These are phyloP conservation scores for Globisporangium carolinianum DNA, from an alignment of 352 stramenopile genomes.

Conservation along the genomic window DNA sequence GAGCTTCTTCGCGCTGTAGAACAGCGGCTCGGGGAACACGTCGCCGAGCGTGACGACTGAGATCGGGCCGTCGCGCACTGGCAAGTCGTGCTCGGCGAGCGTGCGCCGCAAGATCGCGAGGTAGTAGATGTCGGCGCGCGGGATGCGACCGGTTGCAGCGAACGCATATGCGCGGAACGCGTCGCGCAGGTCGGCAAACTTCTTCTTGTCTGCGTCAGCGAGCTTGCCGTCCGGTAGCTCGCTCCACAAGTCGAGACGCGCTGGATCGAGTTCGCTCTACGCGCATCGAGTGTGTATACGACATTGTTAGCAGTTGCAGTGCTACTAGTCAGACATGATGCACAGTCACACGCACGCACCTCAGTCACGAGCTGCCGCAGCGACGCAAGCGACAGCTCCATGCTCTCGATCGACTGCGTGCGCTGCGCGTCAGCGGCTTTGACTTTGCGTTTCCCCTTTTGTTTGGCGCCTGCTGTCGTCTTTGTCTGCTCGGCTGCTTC, in stretches of 20 bases:
- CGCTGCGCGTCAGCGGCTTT: not conserved
- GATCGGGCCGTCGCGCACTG: constrained; percentile 69
- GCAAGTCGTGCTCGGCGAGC: constrained; percentile 43
- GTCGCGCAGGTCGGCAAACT: constrained; percentile 42
- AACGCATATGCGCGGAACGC: constrained; percentile 38
- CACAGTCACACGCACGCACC: not conserved
- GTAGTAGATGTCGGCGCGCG: constrained; percentile 67
- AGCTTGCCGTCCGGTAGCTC: constrained; percentile 33
- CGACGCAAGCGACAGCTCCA: constrained; percentile 26
- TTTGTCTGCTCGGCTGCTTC: not conserved
- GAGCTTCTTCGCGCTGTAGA: constrained; percentile 71
- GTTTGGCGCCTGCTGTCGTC: not conserved
- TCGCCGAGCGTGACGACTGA: constrained; percentile 36
- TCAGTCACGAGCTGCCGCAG: constrained; percentile 7
- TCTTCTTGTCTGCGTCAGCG: constrained; percentile 27
- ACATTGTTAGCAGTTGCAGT: not conserved
- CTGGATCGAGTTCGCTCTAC: constrained; percentile 30
- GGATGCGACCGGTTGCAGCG: constrained; percentile 26
- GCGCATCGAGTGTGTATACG: no score
- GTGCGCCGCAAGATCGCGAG: constrained; percentile 52
- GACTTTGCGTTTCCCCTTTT: constrained; percentile 5
- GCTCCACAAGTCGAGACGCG: constrained; percentile 28
- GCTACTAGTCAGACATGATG: constrained; percentile 21
- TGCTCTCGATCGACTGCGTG: constrained; percentile 19
- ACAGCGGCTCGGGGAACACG: constrained; percentile 52